Evolutionary conservation across 306 rosid species (phyloP).

Genomic region (Begonia masoniana): DNA sequence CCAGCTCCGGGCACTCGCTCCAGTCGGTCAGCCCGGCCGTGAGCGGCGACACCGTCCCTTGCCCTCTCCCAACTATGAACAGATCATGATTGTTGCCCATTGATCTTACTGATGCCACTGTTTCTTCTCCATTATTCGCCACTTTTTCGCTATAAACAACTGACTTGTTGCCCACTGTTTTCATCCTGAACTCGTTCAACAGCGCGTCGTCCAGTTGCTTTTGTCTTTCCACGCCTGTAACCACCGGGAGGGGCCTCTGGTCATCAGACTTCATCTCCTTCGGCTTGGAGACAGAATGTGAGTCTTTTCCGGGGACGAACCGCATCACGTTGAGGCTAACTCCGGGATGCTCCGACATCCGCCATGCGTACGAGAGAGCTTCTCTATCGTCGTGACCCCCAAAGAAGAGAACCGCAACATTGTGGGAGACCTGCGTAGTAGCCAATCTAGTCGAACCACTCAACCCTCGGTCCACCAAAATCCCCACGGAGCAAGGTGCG

Average conservation of each 20-base stretch:
- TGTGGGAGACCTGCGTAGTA: constrained; percentile 37
- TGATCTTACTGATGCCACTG: constrained; percentile 10
- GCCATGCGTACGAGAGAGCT: constrained; percentile 67
- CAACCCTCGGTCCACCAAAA: constrained; percentile 70
- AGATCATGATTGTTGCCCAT: constrained; percentile 22
- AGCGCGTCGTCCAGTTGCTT: constrained; percentile 25
- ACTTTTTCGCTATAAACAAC: constrained; percentile 17
- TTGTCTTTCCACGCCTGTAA: constrained; percentile 26
- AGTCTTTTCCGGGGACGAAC: constrained; percentile 29
- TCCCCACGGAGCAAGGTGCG: constrained; percentile 83
- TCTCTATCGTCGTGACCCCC: constrained; percentile 95
- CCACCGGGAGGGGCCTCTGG: constrained; percentile 14
- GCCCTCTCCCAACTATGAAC: constrained; percentile 42
- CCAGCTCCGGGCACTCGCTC: constrained; percentile 43
- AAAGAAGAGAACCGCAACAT: constrained; percentile 47
- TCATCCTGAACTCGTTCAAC: constrained; percentile 20
- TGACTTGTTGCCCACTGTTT: constrained; percentile 8
- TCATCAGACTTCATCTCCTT: background rate
- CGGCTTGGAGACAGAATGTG: constrained; percentile 2
- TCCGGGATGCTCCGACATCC: constrained; percentile 63
- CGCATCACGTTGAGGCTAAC: constrained; percentile 42
- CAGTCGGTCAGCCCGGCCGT: constrained; percentile 20
- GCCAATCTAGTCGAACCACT: constrained; percentile 36
- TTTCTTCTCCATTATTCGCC: constrained; percentile 20
- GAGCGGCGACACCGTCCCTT: constrained; percentile 6